Percentiles rank a stretch among this genome's conserved stretches.
Conservation (phyloP, 164 flowering plant genomes). For the Tinospora cordifolia region DNA sequence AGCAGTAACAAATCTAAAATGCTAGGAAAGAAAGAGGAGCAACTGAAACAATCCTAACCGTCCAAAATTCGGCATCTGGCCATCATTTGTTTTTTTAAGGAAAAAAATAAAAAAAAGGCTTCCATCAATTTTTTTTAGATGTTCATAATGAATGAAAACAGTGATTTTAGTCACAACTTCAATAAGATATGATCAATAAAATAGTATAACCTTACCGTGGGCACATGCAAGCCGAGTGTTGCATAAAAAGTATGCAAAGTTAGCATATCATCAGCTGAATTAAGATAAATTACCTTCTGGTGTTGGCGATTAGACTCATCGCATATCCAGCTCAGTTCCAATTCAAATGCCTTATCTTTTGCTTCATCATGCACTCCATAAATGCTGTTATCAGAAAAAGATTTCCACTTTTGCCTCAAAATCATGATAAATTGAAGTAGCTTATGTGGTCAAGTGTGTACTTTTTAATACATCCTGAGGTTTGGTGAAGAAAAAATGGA, state of each 20-base stretch:
- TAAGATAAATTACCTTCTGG: conserved; percentile 55
- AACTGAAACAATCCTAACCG: too few relatives aligned
- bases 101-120: too few relatives aligned
- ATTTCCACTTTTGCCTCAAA: background rate
- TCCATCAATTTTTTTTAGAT: too few relatives aligned
- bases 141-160: background rate
- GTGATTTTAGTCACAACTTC: background rate
- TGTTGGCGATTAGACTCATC: conserved; percentile 88
- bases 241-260: background rate
- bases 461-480: background rate
- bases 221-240: background rate
- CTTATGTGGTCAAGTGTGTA: background rate
- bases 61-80: too few relatives aligned
- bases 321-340: conserved; percentile 98
- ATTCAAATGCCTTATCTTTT: conserved; percentile 92
- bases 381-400: conserved; percentile 39
- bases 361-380: conserved; percentile 94
- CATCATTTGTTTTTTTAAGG: too few relatives aligned
- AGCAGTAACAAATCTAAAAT: too few relatives aligned
- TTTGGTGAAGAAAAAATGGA: background rate
- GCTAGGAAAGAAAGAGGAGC: too few relatives aligned
- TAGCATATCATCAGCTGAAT: background rate
- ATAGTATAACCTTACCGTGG: background rate
- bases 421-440: background rate
- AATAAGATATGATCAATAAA: background rate